Conservation (phyloP, 1,139 yeast species). For the Debaryomyces robertsiae region DNA sequence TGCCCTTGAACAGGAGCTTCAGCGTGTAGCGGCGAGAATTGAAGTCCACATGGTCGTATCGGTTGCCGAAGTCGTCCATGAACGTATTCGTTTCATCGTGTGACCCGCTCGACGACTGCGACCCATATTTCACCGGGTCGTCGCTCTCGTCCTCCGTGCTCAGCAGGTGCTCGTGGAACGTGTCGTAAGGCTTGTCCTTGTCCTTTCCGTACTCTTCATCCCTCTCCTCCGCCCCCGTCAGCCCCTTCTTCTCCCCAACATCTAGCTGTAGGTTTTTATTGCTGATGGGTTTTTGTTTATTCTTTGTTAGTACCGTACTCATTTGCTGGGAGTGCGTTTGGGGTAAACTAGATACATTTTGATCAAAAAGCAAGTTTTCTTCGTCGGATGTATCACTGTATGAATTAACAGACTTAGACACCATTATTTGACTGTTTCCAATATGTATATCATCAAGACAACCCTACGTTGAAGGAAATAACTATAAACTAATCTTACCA, state of each 20-base stretch:
- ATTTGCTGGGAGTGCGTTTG: slow-evolving; percentile 8
- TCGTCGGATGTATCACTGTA: slow-evolving; percentile 8
- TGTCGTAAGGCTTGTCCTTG: slow-evolving; percentile 9
- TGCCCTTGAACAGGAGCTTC: slow-evolving; percentile 41
- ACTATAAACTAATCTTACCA: not conserved
- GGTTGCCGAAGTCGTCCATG: slow-evolving; percentile 37
- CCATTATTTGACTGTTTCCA: slow-evolving; percentile 6
- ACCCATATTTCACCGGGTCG: slow-evolving; percentile 15
- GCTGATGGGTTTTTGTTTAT: slow-evolving; percentile 9
- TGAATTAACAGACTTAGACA: slow-evolving; percentile 9
- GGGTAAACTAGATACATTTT: slow-evolving; percentile 3
- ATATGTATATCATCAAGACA: slow-evolving; percentile 4
- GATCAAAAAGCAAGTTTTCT: slow-evolving; percentile 6
- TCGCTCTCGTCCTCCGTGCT: slow-evolving; percentile 13
- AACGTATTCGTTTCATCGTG: slow-evolving; percentile 7
- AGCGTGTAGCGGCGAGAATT: slow-evolving; percentile 38
- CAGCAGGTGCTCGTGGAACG: slow-evolving; percentile 10
- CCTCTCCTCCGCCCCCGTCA: no score
- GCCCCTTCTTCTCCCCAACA: not conserved
- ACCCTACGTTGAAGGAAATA: not conserved
- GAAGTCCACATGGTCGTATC: slow-evolving; percentile 43
- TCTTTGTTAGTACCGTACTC: slow-evolving; percentile 2
- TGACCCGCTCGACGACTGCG: slow-evolving; percentile 7
- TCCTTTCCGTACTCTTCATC: slow-evolving; percentile 7
- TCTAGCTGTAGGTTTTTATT: slow-evolving; percentile 8